Base-by-base conservation (phyloP, 2,329 filamentous ascomycete genomes). In the Penicillium sclerotigenum region DNA sequence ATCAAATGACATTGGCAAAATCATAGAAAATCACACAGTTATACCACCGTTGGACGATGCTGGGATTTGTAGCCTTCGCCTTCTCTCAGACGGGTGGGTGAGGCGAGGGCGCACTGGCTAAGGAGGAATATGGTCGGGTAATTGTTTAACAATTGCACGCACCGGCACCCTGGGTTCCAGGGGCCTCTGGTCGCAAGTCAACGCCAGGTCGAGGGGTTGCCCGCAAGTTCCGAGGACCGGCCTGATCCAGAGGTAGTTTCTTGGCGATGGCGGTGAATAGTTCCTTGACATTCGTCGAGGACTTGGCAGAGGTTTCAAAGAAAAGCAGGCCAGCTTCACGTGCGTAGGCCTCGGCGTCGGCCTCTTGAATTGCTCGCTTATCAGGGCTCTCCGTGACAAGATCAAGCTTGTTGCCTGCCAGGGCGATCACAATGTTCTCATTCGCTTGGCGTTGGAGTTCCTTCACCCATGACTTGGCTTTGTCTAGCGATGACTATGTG, bases 401-500 rank as follows among this genome's bases (percentile, higher is more conserved):
- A 83, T 99, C 94, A 71, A 96, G 82, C 80, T 99, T 97, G 83
- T 99, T 99, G 61, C 94, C 94, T 51, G 93, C 94, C 41, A 99
- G 86, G 45, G 94, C 94, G 71, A 99, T 99, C 76, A 99, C 92
- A 75, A 99, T 99, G 78, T 97, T 97, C 78, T 99, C 94, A 80
- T 97, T 99, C 61, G 95, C 94, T 79, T 99, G 94, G 73, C 94
- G 88, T 77, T 99, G 94, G 53, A 99, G 86, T 75, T 99, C 94
- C 80, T 97, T 97, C 57, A 99, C 93, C 94, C 94, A 99, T 42
- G 92, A 89, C 78, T 99, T 99, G 67, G 95, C 95, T 82, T 99
- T 99, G 78, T 99, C 95, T 71, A 99, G 82, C 46, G 94, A 99
- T 63, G 92, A 86, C 94, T 99, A 55, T 65, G 37, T 36, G 20